A percentile compares a stretch with the other conserved stretches of the same genome.
phyloP scores from a whole-genome alignment of 495 filamentous ascomycete species.

The Talaromyces wortmannii region DNA sequence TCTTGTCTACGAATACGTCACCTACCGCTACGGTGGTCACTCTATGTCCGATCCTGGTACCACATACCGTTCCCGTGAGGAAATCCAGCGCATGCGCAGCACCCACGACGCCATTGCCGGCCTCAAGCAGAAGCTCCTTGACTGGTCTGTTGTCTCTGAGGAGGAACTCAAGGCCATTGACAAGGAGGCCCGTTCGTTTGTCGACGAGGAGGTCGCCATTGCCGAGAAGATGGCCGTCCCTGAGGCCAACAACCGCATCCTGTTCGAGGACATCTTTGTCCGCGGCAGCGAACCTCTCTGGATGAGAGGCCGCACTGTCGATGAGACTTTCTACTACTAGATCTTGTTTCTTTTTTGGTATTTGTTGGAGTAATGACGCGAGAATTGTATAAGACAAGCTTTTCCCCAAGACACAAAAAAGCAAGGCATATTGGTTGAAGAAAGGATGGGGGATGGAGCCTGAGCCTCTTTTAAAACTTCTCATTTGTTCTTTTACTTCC shows the following conservation, averaged over 20 bases:
- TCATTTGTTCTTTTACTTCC: not conserved
- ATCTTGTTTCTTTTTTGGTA: not conserved
- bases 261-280: slow-evolving; percentile 98
- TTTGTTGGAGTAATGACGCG: not conserved
- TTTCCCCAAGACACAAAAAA: not conserved
- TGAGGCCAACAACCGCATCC: slow-evolving; percentile 65
- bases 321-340: slow-evolving; percentile 91
- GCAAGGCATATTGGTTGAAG: no score
- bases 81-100: slow-evolving; percentile 98
- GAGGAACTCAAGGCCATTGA: slow-evolving; percentile 96
- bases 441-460: no score
- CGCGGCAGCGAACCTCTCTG: slow-evolving; percentile 82
- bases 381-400: not conserved
- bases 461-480: not conserved
- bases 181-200: slow-evolving; percentile 76
- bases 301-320: slow-evolving; percentile 80
- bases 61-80: slow-evolving; percentile 97
- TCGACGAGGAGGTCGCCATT: slow-evolving; percentile 84
- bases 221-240: slow-evolving; percentile 83
- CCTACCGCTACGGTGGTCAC: slow-evolving; percentile 98
- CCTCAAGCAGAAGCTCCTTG: slow-evolving; percentile 93
- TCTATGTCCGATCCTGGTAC: slow-evolving; percentile 99
- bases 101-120: slow-evolving; percentile 98
- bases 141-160: slow-evolving; percentile 87
- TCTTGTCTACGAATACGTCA: slow-evolving; percentile 96